Evolutionary conservation across 495 filamentous ascomycete species (phyloP).

Genomic region (Lichina pygmaea): DNA sequence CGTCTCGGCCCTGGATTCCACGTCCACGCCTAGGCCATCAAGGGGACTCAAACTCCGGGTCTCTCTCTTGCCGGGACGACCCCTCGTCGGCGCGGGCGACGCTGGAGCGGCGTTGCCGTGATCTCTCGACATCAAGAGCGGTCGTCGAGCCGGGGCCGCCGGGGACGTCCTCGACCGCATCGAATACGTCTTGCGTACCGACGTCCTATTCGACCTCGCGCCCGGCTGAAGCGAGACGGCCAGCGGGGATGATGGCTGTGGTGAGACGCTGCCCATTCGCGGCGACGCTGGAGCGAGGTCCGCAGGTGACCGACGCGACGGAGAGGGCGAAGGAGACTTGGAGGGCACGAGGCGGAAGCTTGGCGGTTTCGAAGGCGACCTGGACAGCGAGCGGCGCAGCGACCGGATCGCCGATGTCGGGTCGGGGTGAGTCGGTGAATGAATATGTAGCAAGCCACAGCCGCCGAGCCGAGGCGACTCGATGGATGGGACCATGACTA

Average conservation of each 20-base stretch:
- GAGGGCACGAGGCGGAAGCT: conserved; percentile 34
- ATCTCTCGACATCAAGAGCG: conserved; percentile 38
- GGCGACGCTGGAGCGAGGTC: conserved; percentile 21
- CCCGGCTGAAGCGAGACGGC: conserved; percentile 25
- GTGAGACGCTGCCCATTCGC: conserved; percentile 8
- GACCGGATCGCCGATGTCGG: conserved; percentile 53
- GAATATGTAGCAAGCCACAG: conserved; percentile 49
- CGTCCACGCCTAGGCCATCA: neutral
- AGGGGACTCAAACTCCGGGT: neutral
- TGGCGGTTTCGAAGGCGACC: conserved; percentile 58
- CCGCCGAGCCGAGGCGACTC: conserved; percentile 1
- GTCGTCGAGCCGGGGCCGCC: conserved; percentile 50
- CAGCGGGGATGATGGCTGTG: conserved; percentile 17
- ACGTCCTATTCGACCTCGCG: conserved; percentile 19
- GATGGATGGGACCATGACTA: neutral
- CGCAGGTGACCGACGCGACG: conserved; percentile 20
- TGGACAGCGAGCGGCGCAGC: conserved; percentile 57
- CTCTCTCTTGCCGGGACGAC: conserved; percentile 5
- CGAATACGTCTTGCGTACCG: conserved; percentile 19
- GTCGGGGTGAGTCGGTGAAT: conserved; percentile 60
- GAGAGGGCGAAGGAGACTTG: conserved; percentile 19
- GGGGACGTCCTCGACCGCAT: conserved; percentile 30
- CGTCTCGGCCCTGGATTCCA: neutral
- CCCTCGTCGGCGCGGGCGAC: conserved; percentile 13
- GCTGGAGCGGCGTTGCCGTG: conserved; percentile 34